Evolutionary conservation across 2,329 filamentous ascomycete genomes (phyloP), one percentile per base, ranked within the genome.

Genomic region (Calonectria pteridis): DNA sequence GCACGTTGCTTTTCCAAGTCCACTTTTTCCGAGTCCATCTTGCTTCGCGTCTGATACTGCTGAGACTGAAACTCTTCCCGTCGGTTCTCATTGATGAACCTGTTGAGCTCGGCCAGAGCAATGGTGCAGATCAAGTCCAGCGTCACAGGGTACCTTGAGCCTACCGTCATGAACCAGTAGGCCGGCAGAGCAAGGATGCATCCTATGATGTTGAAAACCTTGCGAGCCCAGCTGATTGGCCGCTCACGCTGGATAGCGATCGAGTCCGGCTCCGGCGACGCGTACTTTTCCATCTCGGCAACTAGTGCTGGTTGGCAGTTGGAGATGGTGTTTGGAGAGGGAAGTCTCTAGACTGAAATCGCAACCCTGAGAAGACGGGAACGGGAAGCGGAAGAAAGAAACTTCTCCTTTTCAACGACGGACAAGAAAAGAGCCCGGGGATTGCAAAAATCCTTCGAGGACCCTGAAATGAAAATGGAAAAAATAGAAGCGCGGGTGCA

Each of bases 71-170:
- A 64, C 11, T 20, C 28, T 40, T 43, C 40, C 2, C 64, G 49
- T 3, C 64, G 26, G 16, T 26, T 50, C 35, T 67, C 64, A n/a
- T 67, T 67, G 64, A 55, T 9, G 26, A 67, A 35, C 2, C 64
- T 50, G 23, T 67, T 67, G 4, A 67, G 33, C 49, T 67, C 64
- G 29, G 64, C 49, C 31, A 67, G 31, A 13, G 49, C 64, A 29
- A 67, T 67, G 49, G 49, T 51, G 14, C 46, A 51, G 33, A 67
- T 23, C 33, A 67, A 28, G 49, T 67, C 64, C 14, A 67, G 64
- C 35, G 64, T 67, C 10, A 67, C 49, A 31, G 64, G 64, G 40
- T 62, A 69, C 26, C 14, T 35, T 11, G 37, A 50, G n/a, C 53
- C 35, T 43, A 69, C n/a, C 6, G 67, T 69, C 43, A 69, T 29